These are phyloP conservation scores for Sanghuangporus weigelae DNA, from an alignment of 1,284 basidiomycete species.

Conservation along the genomic window DNA sequence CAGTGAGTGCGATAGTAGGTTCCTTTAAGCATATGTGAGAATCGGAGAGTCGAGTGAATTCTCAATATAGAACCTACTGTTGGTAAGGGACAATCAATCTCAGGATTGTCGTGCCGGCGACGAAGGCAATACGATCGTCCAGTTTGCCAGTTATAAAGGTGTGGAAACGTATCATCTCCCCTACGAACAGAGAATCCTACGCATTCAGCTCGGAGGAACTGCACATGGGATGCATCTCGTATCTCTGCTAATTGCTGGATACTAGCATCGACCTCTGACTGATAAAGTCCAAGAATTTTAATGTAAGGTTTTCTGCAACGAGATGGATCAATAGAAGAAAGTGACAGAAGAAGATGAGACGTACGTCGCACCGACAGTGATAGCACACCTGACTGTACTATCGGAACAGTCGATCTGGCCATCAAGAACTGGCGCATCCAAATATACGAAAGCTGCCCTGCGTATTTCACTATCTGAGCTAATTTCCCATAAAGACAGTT, in stretches of 20 bases:
- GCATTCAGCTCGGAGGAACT: not conserved
- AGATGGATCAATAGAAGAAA: not conserved
- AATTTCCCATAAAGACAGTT: not conserved
- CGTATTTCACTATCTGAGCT: not conserved
- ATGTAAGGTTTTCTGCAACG: not conserved
- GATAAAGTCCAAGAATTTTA: not conserved
- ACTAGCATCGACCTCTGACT: not conserved
- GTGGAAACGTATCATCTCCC: conserved; percentile 8
- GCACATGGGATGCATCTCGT: conserved; percentile 6
- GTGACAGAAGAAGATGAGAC: not conserved
- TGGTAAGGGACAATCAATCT: not conserved
- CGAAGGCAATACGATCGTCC: not conserved
- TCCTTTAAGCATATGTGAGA: not conserved
- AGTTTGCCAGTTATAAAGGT: not conserved
- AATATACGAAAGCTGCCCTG: not conserved
- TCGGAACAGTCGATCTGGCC: not conserved
- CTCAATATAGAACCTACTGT: not conserved
- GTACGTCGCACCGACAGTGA: conserved; percentile 5
- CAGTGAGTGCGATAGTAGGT: not conserved
- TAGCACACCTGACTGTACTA: not conserved
- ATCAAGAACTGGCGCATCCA: conserved; percentile 3
- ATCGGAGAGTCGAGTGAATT: not conserved
- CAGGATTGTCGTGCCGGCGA: not conserved
- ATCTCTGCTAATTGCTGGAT: not conserved
- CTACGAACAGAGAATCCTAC: conserved; percentile 7